A percentile compares a stretch with the other conserved stretches of the same genome.
phyloP scores from a whole-genome alignment of 148 eudicot genomes.

The Vaccinium corymbosum region DNA sequence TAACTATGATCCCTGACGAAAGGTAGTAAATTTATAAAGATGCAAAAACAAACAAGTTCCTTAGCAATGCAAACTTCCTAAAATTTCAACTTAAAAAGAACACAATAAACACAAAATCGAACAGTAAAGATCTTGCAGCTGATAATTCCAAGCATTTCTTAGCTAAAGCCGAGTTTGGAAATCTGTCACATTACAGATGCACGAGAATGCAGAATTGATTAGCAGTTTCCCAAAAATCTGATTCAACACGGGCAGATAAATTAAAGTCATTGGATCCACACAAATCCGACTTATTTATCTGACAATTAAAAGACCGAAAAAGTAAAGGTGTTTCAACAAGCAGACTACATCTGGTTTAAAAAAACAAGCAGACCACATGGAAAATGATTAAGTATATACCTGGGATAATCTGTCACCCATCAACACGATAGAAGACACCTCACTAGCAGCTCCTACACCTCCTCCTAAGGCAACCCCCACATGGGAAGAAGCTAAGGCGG shows the following conservation, averaged over 20 bases:
- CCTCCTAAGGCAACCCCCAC: constrained; percentile 93
- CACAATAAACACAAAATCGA: neutral
- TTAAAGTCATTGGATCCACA: neutral
- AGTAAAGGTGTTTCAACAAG: neutral
- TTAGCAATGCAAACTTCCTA: neutral
- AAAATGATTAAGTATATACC: constrained; percentile 22
- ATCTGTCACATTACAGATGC: neutral
- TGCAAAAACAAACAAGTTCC: neutral
- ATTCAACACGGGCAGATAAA: neutral
- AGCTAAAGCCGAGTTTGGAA: neutral
- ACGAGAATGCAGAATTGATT: constrained; percentile 11
- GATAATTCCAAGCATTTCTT: neutral
- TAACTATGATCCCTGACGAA: neutral
- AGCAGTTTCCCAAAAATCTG: neutral
- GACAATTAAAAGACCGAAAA: neutral
- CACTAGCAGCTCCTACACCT: constrained; percentile 96
- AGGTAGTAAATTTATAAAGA: neutral
- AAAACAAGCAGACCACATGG: neutral
- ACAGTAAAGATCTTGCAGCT: neutral
- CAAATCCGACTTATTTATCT: neutral
- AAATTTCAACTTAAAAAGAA: constrained; percentile 1
- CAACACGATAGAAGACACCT: constrained; percentile 85
- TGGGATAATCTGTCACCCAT: constrained; percentile 83
- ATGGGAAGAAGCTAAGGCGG: constrained; percentile 89
- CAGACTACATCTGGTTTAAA: neutral